Evolutionary conservation across 179 eudicot species (phyloP).

Genomic region (Actinidia polygama): DNA sequence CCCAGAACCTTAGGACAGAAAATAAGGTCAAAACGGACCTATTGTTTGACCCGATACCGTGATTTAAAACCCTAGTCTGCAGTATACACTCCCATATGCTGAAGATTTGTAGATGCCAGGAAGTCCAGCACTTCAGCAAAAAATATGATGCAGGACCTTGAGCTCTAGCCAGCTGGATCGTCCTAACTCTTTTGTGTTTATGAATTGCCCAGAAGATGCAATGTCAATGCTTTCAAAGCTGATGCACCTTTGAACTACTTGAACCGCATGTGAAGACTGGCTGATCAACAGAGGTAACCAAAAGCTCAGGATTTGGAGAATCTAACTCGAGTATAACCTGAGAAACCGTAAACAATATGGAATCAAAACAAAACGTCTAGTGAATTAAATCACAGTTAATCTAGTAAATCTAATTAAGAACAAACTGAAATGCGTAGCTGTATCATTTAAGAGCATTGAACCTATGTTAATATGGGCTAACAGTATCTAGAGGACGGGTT

Average conservation of each 20-base stretch:
- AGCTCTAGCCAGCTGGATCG: conserved; percentile 3
- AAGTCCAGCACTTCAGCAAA: background rate
- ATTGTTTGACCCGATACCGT: too few species aligned
- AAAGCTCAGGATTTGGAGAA: conserved; percentile 58
- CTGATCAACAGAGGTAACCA: conserved; percentile 56
- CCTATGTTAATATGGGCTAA: background rate
- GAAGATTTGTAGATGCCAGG: background rate
- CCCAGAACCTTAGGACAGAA: too few species aligned
- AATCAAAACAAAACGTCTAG: background rate
- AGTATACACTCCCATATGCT: background rate
- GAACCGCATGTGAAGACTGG: conserved; percentile 66
- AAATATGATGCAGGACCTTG: background rate
- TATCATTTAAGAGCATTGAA: background rate
- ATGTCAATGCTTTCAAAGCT: conserved; percentile 25
- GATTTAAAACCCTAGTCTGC: background rate
- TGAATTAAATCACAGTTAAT: background rate
- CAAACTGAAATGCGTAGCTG: background rate
- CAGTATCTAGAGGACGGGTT: background rate
- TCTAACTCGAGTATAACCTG: conserved; percentile 88
- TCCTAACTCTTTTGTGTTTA: background rate
- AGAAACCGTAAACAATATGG: background rate
- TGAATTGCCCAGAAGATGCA: background rate
- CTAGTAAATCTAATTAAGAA: background rate
- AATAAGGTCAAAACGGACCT: too few species aligned
- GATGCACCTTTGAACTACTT: conserved; percentile 32